phyloP scores from a whole-genome alignment of 768 basidiomycete genomes.

The Lactifluus rugatus region DNA sequence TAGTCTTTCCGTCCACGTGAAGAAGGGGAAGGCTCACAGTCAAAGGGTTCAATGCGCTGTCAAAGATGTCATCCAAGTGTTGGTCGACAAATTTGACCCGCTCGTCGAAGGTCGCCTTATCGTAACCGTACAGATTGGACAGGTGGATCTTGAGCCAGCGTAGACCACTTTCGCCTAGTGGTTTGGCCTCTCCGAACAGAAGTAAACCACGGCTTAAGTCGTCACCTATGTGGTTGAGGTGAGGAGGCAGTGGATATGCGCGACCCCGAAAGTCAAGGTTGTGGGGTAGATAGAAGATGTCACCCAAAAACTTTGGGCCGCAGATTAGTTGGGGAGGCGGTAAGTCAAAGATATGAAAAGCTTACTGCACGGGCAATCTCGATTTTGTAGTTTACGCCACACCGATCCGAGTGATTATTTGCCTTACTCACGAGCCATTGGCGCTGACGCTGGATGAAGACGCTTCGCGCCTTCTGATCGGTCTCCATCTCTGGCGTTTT shows the following conservation, averaged over 20 bases:
- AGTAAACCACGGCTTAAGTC: constrained; percentile 85
- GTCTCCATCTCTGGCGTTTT: constrained; percentile 38
- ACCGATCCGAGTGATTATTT: constrained; percentile 84
- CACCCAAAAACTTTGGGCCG: constrained; percentile 61
- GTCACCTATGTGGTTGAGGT: constrained; percentile 92
- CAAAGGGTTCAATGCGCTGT: constrained; percentile 74
- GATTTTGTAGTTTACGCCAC: constrained; percentile 91
- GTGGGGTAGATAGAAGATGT: constrained; percentile 86
- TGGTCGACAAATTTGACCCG: constrained; percentile 72
- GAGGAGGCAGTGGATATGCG: constrained; percentile 93
- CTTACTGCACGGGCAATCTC: constrained; percentile 88
- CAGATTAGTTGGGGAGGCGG: constrained; percentile 1
- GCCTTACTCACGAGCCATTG: constrained; percentile 49
- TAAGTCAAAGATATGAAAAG: constrained; percentile 13
- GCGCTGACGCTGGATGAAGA: constrained; percentile 49
- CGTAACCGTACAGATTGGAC: constrained; percentile 86
- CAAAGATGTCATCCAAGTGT: constrained; percentile 66
- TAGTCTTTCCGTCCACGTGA: background rate
- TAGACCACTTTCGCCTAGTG: constrained; percentile 75
- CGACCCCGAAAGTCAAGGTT: constrained; percentile 97
- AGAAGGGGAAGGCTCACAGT: constrained; percentile 36
- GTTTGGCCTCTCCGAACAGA: constrained; percentile 68
- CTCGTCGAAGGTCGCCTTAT: constrained; percentile 91
- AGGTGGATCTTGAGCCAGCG: constrained; percentile 95
- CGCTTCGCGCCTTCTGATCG: constrained; percentile 45